Conservation (phyloP, 805 yeast species). For the Metschnikowia picachoensis region DNA sequence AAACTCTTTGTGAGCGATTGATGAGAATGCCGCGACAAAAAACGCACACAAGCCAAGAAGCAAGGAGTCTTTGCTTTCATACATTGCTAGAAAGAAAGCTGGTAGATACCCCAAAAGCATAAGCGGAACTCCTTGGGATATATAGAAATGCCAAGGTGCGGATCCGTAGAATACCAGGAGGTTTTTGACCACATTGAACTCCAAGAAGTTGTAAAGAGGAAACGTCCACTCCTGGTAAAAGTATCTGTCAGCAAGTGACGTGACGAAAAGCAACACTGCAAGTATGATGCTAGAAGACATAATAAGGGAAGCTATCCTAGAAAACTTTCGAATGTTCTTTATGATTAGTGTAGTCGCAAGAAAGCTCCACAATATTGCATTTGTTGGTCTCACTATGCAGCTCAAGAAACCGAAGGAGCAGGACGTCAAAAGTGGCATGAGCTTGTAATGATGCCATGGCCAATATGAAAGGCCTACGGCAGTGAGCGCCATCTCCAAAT, state of each 20-base stretch:
- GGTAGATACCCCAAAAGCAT: constrained; percentile 67
- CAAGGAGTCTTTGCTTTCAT: constrained; percentile 13
- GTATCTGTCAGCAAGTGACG: constrained; percentile 41
- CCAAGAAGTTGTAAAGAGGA: constrained; percentile 66
- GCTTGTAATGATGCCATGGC: constrained; percentile 51
- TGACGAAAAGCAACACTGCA: constrained; percentile 21
- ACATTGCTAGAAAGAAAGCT: constrained; percentile 35
- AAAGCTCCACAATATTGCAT: constrained; percentile 68
- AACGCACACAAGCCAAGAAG: constrained; percentile 28
- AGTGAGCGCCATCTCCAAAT: constrained; percentile 72
- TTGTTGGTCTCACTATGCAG: constrained; percentile 81
- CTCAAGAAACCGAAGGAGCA: constrained; percentile 54
- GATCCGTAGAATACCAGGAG: constrained; percentile 81
- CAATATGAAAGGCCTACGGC: constrained; percentile 63
- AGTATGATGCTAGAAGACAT: constrained; percentile 24
- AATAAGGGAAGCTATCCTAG: constrained; percentile 9
- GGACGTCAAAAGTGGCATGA: constrained; percentile 27
- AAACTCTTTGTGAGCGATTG: constrained; percentile 81
- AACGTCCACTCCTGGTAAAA: constrained; percentile 56
- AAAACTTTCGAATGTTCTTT: constrained; percentile 1
- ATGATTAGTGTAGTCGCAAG: constrained; percentile 43
- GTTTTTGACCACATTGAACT: constrained; percentile 72
- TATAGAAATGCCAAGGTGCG: constrained; percentile 80
- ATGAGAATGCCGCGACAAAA: constrained; percentile 56
- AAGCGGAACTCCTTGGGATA: constrained; percentile 79